Conservation (phyloP, 352 stramenopile species). For the Lagenidium sp. region DNA sequence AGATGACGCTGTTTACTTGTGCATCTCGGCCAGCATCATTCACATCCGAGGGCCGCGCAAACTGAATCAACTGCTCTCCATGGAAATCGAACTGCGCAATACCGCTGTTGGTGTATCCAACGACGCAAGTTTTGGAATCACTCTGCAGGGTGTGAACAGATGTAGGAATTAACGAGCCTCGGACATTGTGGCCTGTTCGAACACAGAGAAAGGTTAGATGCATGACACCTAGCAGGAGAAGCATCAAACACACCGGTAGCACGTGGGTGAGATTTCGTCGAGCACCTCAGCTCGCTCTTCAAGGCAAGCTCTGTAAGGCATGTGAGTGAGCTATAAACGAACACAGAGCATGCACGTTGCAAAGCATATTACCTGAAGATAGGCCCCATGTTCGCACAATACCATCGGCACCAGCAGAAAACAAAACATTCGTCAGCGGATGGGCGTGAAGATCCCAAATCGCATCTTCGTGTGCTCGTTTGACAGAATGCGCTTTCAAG, state of each 20-base stretch:
- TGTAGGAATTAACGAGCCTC: constrained; percentile 52
- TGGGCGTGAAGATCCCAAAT: constrained; percentile 80
- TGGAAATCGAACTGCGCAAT: constrained; percentile 72
- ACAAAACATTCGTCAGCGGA: constrained; percentile 73
- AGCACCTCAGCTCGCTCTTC: constrained; percentile 64
- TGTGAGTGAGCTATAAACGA: background rate
- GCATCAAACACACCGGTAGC: constrained; percentile 28
- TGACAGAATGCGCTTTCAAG: constrained; percentile 55
- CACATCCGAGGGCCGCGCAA: constrained; percentile 56
- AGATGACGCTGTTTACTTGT: constrained; percentile 59
- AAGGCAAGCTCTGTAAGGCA: constrained; percentile 52
- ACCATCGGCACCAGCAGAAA: constrained; percentile 70
- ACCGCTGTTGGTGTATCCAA: constrained; percentile 64
- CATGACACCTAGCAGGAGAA: too few relatives aligned
- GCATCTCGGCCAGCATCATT: constrained; percentile 43
- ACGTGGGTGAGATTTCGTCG: constrained; percentile 34
- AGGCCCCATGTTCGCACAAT: constrained; percentile 74
- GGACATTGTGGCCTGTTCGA: constrained; percentile 27
- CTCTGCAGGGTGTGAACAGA: constrained; percentile 63
- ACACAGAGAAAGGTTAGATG: too few relatives aligned
- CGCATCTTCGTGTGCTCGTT: constrained; percentile 71
- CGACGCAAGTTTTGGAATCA: constrained; percentile 72
- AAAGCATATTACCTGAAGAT: constrained; percentile 37
- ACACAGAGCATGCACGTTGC: background rate
- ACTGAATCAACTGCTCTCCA: constrained; percentile 66